phyloP scores from a whole-genome alignment of 2,329 filamentous ascomycete genomes.

The Alternaria tenuissima region DNA sequence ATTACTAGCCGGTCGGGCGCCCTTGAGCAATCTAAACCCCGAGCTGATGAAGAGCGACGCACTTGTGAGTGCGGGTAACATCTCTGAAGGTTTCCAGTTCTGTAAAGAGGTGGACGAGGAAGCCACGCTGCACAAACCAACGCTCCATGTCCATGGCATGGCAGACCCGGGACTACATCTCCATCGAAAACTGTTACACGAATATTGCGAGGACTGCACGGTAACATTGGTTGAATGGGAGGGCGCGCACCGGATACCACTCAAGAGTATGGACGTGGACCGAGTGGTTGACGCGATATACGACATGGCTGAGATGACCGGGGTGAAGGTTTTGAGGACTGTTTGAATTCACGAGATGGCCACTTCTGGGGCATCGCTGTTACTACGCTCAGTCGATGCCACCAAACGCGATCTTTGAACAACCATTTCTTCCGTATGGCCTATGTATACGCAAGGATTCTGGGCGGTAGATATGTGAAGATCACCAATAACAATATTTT shows the following conservation, averaged over 20 bases:
- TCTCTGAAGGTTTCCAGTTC: slow-evolving; percentile 55
- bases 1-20: slow-evolving; percentile 68
- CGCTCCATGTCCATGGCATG: slow-evolving; percentile 73
- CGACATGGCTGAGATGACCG: slow-evolving; percentile 60
- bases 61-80: slow-evolving; percentile 51
- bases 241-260: slow-evolving; percentile 73
- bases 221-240: slow-evolving; percentile 74
- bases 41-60: slow-evolving; percentile 45
- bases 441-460: background rate
- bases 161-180: slow-evolving; percentile 66
- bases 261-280: slow-evolving; percentile 72
- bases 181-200: slow-evolving; percentile 64
- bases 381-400: background rate
- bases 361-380: background rate
- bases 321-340: slow-evolving; percentile 49
- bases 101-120: slow-evolving; percentile 50
- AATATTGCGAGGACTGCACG: slow-evolving; percentile 67
- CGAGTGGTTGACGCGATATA: slow-evolving; percentile 63
- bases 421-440: background rate
- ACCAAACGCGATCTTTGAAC: background rate
- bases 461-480: background rate
- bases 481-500: background rate
- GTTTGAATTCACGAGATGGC: slow-evolving; percentile 22
- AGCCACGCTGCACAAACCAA: slow-evolving; percentile 65
- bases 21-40: slow-evolving; percentile 63